Conservation (phyloP, 2,329 filamentous ascomycete genomes). For the Talaromyces verruculosus region DNA sequence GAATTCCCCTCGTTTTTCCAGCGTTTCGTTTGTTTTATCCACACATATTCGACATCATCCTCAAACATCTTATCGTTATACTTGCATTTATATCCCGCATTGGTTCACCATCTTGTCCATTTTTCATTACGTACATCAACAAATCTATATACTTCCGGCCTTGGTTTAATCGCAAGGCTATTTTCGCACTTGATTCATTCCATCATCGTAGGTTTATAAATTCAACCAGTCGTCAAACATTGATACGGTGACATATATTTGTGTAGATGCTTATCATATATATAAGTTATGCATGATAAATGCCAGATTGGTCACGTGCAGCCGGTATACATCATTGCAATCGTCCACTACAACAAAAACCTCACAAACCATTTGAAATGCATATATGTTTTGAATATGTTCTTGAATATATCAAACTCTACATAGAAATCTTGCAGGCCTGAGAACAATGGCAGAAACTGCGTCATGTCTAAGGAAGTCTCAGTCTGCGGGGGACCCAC, state of each 20-base stretch:
- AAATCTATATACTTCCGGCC: not conserved
- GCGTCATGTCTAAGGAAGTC: not conserved
- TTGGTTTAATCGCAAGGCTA: not conserved
- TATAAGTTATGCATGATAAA: not conserved
- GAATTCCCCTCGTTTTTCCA: conserved; percentile 1
- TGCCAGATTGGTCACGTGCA: not conserved
- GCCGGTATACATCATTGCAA: not conserved
- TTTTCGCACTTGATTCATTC: not conserved
- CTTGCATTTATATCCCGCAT: conserved; percentile 18
- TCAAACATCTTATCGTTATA: not conserved
- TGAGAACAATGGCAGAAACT: not conserved
- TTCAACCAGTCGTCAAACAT: too few species aligned
- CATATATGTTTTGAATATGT: not conserved
- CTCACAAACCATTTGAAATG: not conserved
- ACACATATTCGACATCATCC: not conserved
- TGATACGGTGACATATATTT: too few species aligned
- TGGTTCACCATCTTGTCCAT: not conserved
- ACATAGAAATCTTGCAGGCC: not conserved
- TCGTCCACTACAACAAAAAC: not conserved
- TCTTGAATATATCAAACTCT: not conserved
- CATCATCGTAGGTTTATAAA: not conserved
- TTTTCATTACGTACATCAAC: not conserved
- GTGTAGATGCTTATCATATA: not conserved
- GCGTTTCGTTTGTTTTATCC: conserved; percentile 1
- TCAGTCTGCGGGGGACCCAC: conserved; percentile 2